phyloP scores from a whole-genome alignment of 768 basidiomycete genomes.

The Tricholoma bakamatsutake region DNA sequence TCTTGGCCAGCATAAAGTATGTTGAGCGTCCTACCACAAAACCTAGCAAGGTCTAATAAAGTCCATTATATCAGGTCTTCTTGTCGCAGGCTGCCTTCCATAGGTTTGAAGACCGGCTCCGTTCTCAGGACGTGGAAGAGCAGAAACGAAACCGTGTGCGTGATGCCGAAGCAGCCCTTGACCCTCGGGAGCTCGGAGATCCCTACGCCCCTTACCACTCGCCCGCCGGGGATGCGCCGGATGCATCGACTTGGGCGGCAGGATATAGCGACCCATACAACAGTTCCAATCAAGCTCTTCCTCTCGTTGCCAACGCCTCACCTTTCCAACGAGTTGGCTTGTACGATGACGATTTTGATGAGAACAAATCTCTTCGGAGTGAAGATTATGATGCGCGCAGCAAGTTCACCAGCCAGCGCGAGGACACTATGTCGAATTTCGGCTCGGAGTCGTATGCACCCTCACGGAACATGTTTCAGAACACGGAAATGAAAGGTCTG shows the following conservation, averaged over 20 bases:
- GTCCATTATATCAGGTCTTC: slow-evolving; percentile 61
- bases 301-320: slow-evolving; percentile 78
- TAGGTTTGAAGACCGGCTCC: slow-evolving; percentile 79
- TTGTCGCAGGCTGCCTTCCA: slow-evolving; percentile 84
- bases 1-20: slow-evolving; percentile 78
- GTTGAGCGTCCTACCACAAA: slow-evolving; percentile 12
- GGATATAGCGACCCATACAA: slow-evolving; percentile 50
- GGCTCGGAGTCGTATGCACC: slow-evolving; percentile 94
- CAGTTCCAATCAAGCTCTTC: slow-evolving; percentile 66
- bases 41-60: neutral
- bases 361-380: slow-evolving; percentile 63
- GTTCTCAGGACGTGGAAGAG: slow-evolving; percentile 81
- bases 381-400: slow-evolving; percentile 82
- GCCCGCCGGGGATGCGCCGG: slow-evolving; percentile 39
- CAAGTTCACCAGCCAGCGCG: slow-evolving; percentile 69
- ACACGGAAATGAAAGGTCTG: slow-evolving; percentile 64
- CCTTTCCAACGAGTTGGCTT: slow-evolving; percentile 73
- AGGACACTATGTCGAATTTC: slow-evolving; percentile 74
- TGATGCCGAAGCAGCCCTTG: slow-evolving; percentile 65
- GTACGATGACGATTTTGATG: slow-evolving; percentile 78
- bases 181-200: slow-evolving; percentile 50
- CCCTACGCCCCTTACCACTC: slow-evolving; percentile 75
- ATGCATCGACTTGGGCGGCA: slow-evolving; percentile 28
- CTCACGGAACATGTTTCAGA: slow-evolving; percentile 93
- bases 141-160: slow-evolving; percentile 74